These are phyloP conservation scores for Otatea glauca DNA, from an alignment of 176 grass and related monocot species.

Conservation along the genomic window DNA sequence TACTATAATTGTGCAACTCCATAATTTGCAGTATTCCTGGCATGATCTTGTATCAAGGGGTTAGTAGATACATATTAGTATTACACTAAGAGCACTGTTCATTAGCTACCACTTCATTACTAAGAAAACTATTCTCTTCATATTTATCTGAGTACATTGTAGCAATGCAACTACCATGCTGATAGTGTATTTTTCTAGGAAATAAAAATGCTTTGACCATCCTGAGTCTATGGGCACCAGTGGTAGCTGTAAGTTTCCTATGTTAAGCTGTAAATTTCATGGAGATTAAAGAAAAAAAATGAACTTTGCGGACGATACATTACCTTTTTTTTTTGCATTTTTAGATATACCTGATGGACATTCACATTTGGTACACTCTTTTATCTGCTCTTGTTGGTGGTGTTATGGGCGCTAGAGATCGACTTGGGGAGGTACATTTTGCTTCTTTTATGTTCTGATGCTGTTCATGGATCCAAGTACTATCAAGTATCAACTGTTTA, in stretches of 20 bases:
- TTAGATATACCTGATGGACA: slow-evolving; percentile 97
- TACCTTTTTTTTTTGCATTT: slow-evolving; percentile 32
- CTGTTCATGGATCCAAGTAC: slow-evolving; percentile 33
- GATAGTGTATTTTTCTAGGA: slow-evolving; percentile 55
- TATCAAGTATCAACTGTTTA: not conserved
- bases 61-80: slow-evolving; percentile 47
- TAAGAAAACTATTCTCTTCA: slow-evolving; percentile 16
- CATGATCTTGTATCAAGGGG: slow-evolving; percentile 89
- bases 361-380: slow-evolving; percentile 95
- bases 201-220: slow-evolving; percentile 97
- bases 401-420: slow-evolving; percentile 81
- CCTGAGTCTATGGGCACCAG: slow-evolving; percentile 88
- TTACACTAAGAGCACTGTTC: not conserved
- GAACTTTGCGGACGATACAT: slow-evolving; percentile 8
- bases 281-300: slow-evolving; percentile 26
- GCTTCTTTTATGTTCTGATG: slow-evolving; percentile 9
- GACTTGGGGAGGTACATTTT: slow-evolving; percentile 85
- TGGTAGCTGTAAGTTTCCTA: slow-evolving; percentile 79
- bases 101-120: slow-evolving; percentile 8
- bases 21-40: slow-evolving; percentile 81
- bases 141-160: slow-evolving; percentile 14
- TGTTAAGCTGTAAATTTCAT: slow-evolving; percentile 24
- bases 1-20: slow-evolving; percentile 68
- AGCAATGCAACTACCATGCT: slow-evolving; percentile 21
- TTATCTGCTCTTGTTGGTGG: slow-evolving; percentile 91